Conservation (phyloP, 192 early-diverging fungal species). For the Coemansia erecta region DNA sequence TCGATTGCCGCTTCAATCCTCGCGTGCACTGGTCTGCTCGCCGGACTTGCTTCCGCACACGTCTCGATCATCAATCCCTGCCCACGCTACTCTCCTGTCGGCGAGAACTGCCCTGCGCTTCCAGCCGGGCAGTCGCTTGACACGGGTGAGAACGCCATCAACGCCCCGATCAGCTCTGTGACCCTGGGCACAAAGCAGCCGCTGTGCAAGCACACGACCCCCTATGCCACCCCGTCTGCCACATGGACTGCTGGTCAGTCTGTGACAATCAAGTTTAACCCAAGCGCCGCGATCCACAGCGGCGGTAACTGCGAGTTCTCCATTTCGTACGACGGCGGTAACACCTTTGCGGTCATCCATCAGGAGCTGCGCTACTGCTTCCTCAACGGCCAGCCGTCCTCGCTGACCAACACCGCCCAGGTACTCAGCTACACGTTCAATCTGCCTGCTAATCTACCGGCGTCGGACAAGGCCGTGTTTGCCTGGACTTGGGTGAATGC, state of each 20-base stretch:
- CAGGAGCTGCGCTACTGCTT: conserved; percentile 34
- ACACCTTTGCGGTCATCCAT: conserved; percentile 31
- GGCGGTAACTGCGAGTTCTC: conserved; percentile 53
- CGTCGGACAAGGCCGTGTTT: conserved; percentile 32
- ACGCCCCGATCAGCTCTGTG: conserved; percentile 24
- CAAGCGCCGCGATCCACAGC: conserved; percentile 26
- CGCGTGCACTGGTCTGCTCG: conserved; percentile 10
- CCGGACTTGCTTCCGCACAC: conserved; percentile 23
- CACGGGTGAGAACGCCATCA: conserved; percentile 29
- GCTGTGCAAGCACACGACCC: conserved; percentile 40
- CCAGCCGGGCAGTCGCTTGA: conserved; percentile 47
- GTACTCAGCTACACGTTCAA: conserved; percentile 24
- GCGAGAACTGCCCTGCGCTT: conserved; percentile 43
- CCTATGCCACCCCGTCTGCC: conserved; percentile 33
- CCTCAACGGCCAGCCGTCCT: conserved; percentile 15
- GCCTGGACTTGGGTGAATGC: conserved; percentile 70
- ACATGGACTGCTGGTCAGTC: conserved; percentile 40
- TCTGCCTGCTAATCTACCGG: conserved; percentile 29
- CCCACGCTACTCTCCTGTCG: conserved; percentile 33
- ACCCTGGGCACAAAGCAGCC: conserved; percentile 5
- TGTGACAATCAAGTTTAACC: conserved; percentile 34
- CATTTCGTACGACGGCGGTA: conserved; percentile 34
- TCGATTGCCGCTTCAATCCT: neutral
- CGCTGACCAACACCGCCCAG: conserved; percentile 14
- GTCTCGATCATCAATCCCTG: conserved; percentile 30